A percentile compares a stretch with the other conserved stretches of the same genome.
Conservation (phyloP, 768 basidiomycete species). For the Naganishia friedmannii region DNA sequence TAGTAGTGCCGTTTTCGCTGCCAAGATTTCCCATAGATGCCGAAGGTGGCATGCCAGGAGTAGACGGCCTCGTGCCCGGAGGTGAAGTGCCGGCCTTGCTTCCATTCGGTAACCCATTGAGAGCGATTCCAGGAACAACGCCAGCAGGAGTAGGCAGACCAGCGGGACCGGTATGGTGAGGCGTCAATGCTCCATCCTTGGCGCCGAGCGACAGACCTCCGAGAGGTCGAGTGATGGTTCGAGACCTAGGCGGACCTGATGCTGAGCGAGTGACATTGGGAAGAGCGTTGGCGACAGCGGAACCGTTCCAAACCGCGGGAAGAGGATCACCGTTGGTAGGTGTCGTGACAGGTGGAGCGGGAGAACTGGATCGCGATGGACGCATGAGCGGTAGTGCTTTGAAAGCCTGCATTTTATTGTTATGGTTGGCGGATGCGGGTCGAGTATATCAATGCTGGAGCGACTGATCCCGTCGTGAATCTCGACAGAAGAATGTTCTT, state of each 20-base stretch:
- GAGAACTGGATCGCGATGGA: constrained; percentile 49
- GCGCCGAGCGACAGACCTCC: background rate
- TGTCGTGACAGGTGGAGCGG: constrained; percentile 45
- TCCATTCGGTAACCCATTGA: background rate
- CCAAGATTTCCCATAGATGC: constrained; percentile 29
- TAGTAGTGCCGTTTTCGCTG: constrained; percentile 14
- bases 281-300: constrained; percentile 31
- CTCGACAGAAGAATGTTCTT: background rate
- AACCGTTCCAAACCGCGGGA: constrained; percentile 26
- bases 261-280: constrained; percentile 25
- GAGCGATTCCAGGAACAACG: background rate
- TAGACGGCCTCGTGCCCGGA: constrained; percentile 41
- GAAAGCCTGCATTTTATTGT: constrained; percentile 45
- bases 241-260: constrained; percentile 14
- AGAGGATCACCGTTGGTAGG: constrained; percentile 35
- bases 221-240: constrained; percentile 5
- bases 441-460: background rate
- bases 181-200: constrained; percentile 21
- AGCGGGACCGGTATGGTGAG: constrained; percentile 21
- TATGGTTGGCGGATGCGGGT: background rate
- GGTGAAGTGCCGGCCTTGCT: constrained; percentile 31
- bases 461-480: background rate
- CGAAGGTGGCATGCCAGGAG: constrained; percentile 36
- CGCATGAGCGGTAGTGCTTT: constrained; percentile 51
- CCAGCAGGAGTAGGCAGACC: background rate